Evolutionary conservation across 805 yeast genomes (phyloP).

Genomic region (Schizosaccharomyces osmophilus): DNA sequence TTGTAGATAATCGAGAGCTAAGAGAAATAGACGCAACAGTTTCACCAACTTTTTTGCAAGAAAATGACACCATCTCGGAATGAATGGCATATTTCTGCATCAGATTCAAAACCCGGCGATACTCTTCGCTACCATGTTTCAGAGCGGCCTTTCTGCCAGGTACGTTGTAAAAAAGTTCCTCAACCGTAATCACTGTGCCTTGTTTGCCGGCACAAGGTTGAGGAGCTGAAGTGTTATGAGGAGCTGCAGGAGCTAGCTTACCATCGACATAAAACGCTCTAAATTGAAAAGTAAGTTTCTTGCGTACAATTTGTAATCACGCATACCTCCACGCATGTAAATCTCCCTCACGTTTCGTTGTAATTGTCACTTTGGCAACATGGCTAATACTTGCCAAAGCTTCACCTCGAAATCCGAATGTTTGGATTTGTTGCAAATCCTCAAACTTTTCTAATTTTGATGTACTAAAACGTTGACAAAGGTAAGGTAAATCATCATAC

Average conservation of each 20-base stretch:
- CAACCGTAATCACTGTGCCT: slow-evolving; percentile 71
- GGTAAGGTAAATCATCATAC: slow-evolving; percentile 43
- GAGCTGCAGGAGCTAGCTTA: slow-evolving; percentile 22
- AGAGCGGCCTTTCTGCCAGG: slow-evolving; percentile 55
- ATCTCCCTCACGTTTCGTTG: slow-evolving; percentile 39
- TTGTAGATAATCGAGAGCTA: slow-evolving; percentile 23
- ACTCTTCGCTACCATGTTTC: slow-evolving; percentile 47
- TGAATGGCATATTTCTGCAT: slow-evolving; percentile 67
- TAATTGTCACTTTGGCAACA: slow-evolving; percentile 55
- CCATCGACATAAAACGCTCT: slow-evolving; percentile 44
- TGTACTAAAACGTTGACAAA: slow-evolving; percentile 86
- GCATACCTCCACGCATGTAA: slow-evolving; percentile 39
- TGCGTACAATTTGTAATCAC: background rate
- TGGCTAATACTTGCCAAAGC: slow-evolving; percentile 89
- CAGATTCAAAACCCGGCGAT: slow-evolving; percentile 51
- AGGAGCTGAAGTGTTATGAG: slow-evolving; percentile 22
- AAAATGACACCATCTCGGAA: slow-evolving; percentile 40
- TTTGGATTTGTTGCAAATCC: slow-evolving; percentile 43
- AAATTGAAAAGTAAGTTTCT: background rate
- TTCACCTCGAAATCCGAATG: slow-evolving; percentile 92
- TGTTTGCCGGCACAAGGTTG: slow-evolving; percentile 61
- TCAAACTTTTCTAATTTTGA: slow-evolving; percentile 55
- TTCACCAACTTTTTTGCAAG: slow-evolving; percentile 61
- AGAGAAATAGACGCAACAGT: slow-evolving; percentile 40
- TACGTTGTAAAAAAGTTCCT: slow-evolving; percentile 70